These are phyloP conservation scores for Urostyla sp. DNA, from an alignment of 73 alveolate species.

Conservation along the genomic window DNA sequence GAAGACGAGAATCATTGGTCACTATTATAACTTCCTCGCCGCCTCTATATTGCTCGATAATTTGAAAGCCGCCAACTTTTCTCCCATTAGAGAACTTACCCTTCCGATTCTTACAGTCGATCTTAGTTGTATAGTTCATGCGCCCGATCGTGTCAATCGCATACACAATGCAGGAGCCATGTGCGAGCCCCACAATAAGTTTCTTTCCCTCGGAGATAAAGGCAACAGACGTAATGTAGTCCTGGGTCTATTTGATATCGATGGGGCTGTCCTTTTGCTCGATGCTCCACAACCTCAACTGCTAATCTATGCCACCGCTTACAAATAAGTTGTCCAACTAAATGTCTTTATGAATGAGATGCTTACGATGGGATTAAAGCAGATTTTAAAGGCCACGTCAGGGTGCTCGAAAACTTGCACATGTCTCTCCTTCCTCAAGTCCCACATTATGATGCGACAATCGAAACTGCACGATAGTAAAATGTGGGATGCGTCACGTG, in stretches of 20 bases:
- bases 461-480: constrained; percentile 80
- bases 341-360: background rate
- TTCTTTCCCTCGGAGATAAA: constrained; percentile 73
- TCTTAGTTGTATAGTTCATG: constrained; percentile 72
- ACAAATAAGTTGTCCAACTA: constrained; percentile 66
- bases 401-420: constrained; percentile 68
- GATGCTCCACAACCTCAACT: constrained; percentile 75
- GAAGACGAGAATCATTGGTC: constrained; percentile 86
- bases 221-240: constrained; percentile 70
- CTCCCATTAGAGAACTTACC: constrained; percentile 85
- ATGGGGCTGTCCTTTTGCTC: constrained; percentile 65
- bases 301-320: constrained; percentile 69
- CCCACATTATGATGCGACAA: constrained; percentile 73
- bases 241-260: constrained; percentile 68
- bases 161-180: constrained; percentile 56
- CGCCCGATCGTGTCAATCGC: constrained; percentile 61
- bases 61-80: constrained; percentile 80
- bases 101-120: constrained; percentile 82
- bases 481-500: constrained; percentile 31
- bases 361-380: constrained; percentile 70
- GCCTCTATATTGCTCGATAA: constrained; percentile 73
- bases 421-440: constrained; percentile 67
- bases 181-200: constrained; percentile 68
- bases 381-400: constrained; percentile 62
- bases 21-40: constrained; percentile 77